Evolutionary conservation across 2,329 filamentous ascomycete species (phyloP).

Genomic region (Penicillium sp.): DNA sequence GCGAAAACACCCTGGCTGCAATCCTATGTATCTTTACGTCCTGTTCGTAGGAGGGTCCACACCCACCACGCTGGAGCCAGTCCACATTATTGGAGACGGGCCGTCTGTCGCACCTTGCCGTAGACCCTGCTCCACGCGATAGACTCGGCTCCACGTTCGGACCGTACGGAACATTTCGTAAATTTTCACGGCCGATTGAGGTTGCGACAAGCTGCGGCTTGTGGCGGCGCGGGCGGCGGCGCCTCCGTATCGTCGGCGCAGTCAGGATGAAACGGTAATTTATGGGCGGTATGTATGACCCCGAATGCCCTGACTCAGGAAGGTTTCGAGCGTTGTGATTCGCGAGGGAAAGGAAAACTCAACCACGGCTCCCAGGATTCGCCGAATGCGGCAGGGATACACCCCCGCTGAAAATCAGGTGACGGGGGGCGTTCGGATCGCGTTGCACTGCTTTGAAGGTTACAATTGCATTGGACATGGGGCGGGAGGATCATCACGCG

Average conservation of each 20-base stretch:
- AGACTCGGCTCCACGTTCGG: neutral
- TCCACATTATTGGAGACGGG: neutral
- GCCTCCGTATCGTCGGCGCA: too few relatives aligned
- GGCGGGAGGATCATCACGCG: neutral
- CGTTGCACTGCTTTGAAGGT: neutral
- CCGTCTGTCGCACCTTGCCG: neutral
- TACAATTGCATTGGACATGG: neutral
- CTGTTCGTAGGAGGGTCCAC: neutral
- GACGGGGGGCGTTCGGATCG: neutral
- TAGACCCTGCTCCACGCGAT: neutral
- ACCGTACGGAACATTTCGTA: neutral
- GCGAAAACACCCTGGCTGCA: neutral
- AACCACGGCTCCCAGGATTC: conserved; percentile 3
- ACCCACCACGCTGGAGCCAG: neutral
- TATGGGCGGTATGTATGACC: neutral
- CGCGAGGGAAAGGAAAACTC: neutral
- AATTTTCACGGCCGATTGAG: neutral
- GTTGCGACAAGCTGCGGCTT: conserved; percentile 2
- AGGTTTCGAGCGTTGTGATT: neutral
- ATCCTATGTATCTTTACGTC: neutral
- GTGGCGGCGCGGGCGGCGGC: too few relatives aligned
- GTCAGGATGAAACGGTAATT: conserved; percentile 3
- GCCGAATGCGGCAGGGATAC: conserved; percentile 19
- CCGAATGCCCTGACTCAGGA: neutral
- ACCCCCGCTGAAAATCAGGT: conserved; percentile 6